phyloP scores from a whole-genome alignment of 495 filamentous ascomycete species.

The Sporormia fimetaria region DNA sequence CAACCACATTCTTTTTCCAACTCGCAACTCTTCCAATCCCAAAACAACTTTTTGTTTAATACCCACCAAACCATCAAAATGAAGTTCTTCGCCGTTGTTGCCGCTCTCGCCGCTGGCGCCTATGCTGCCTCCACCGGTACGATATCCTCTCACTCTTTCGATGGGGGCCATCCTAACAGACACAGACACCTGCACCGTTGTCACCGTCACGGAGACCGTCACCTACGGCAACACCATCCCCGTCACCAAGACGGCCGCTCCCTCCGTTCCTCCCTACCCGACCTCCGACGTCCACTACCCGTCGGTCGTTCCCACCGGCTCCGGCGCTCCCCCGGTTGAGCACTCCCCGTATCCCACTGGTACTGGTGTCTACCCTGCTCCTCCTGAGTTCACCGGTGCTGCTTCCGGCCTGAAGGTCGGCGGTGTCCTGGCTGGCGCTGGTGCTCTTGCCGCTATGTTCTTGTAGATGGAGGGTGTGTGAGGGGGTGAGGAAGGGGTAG shows the following conservation, averaged over 20 bases:
- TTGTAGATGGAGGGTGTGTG: slow-evolving; percentile 13
- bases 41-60: slow-evolving; percentile 4
- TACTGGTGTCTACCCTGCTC: slow-evolving; percentile 8
- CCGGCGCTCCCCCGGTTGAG: slow-evolving; percentile 8
- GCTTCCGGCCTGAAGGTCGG: slow-evolving; percentile 2
- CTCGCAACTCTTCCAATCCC: too few species aligned
- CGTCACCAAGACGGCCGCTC: not conserved
- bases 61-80: slow-evolving; percentile 11
- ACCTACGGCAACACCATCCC: slow-evolving; percentile 9
- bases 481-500: too few species aligned
- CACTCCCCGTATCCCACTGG: too few species aligned
- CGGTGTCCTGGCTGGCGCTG: slow-evolving; percentile 8
- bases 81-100: slow-evolving; percentile 16
- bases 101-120: slow-evolving; percentile 7
- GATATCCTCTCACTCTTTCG: not conserved
- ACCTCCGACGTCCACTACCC: slow-evolving; percentile 6
- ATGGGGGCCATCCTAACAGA: not conserved
- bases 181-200: slow-evolving; percentile 4
- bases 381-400: slow-evolving; percentile 17
- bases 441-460: slow-evolving; percentile 13
- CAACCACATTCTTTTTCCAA: slow-evolving; percentile 8
- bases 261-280: not conserved
- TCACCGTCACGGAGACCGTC: slow-evolving; percentile 13
- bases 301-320: slow-evolving; percentile 2
- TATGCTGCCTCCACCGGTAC: slow-evolving; percentile 1